Percentiles rank a stretch among this genome's conserved stretches.
phyloP scores from a whole-genome alignment of 2,329 filamentous ascomycete species.

The Cladosporium sphaerospermum region DNA sequence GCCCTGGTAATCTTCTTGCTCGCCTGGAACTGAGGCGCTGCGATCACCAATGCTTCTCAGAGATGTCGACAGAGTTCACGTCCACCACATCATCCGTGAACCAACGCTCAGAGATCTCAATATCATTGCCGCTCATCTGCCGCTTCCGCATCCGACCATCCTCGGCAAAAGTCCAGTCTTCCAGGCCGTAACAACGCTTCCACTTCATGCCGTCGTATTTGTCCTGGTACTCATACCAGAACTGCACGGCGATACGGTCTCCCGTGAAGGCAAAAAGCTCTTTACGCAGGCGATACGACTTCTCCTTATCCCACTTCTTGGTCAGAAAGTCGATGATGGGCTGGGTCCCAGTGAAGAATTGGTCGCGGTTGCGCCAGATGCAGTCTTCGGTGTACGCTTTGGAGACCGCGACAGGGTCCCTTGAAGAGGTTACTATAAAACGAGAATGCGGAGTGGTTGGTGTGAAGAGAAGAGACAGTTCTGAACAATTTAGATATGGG shows the following conservation, averaged over 20 bases:
- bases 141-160: conserved; percentile 67
- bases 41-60: conserved; percentile 59
- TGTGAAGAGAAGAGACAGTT: neutral
- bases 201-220: conserved; percentile 58
- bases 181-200: conserved; percentile 82
- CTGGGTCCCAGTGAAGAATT: conserved; percentile 62
- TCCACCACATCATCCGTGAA: conserved; percentile 60
- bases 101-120: conserved; percentile 61
- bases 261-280: conserved; percentile 74
- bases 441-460: neutral
- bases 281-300: conserved; percentile 68
- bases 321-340: conserved; percentile 63
- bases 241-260: conserved; percentile 78
- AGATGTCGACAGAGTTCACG: conserved; percentile 60
- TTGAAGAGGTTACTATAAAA: conserved; percentile 27
- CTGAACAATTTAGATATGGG: neutral
- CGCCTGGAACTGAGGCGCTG: too few relatives aligned
- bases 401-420: conserved; percentile 59
- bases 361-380: conserved; percentile 73
- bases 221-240: conserved; percentile 82
- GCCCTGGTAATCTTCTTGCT: neutral
- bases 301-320: conserved; percentile 68
- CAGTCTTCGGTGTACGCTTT: conserved; percentile 68
- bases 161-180: conserved; percentile 69
- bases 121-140: conserved; percentile 70